phyloP scores from a whole-genome alignment of 192 early-diverging fungal species.

The Gaertneriomyces semiglobifer region DNA sequence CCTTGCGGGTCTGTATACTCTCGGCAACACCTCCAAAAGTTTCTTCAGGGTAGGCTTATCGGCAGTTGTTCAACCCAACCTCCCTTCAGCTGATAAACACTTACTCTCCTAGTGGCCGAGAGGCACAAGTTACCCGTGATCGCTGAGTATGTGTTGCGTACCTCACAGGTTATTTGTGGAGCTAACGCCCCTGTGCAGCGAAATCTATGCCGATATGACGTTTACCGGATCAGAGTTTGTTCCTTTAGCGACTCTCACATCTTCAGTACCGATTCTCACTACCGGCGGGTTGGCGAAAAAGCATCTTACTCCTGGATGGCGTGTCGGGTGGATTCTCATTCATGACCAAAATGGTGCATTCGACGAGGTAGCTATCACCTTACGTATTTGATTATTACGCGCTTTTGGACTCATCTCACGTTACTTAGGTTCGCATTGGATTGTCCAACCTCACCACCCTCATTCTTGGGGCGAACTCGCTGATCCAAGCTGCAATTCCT shows the following conservation, averaged over 20 bases:
- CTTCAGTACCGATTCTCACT: conserved; percentile 77
- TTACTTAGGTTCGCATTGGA: conserved; percentile 61
- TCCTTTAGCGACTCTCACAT: conserved; percentile 60
- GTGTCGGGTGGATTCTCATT: conserved; percentile 79
- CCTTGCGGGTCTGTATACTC: conserved; percentile 87
- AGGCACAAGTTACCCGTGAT: conserved; percentile 77
- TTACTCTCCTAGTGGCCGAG: conserved; percentile 68
- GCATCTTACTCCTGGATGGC: conserved; percentile 77
- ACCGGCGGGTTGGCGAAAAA: conserved; percentile 86
- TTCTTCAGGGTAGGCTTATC: background rate
- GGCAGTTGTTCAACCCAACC: background rate
- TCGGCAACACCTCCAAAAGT: conserved; percentile 61
- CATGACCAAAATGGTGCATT: conserved; percentile 65
- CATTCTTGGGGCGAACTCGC: conserved; percentile 76
- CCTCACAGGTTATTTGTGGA: background rate
- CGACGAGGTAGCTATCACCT: conserved; percentile 14
- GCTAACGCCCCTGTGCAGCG: conserved; percentile 24
- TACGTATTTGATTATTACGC: background rate
- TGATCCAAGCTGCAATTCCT: conserved; percentile 73
- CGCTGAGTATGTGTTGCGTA: conserved; percentile 48
- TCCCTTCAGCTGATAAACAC: background rate
- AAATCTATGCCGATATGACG: conserved; percentile 90
- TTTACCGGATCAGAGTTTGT: conserved; percentile 50
- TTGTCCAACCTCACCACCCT: conserved; percentile 70
- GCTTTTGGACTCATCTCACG: conserved; percentile 25